Evolutionary conservation across 1,284 basidiomycete genomes (phyloP).

Genomic region (Ustilago loliicola): DNA sequence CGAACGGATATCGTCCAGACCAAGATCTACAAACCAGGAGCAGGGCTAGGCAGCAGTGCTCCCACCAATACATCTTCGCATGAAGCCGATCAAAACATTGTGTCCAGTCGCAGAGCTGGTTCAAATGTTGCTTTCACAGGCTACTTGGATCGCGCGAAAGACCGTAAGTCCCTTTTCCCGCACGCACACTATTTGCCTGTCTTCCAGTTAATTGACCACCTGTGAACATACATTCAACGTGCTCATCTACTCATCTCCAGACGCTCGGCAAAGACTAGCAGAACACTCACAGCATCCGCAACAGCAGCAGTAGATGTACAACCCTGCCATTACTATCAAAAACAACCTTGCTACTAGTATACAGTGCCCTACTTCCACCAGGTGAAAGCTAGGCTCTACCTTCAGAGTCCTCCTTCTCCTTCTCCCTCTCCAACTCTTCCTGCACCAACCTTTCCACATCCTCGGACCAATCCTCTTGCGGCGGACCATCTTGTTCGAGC

Average conservation of each 20-base stretch:
- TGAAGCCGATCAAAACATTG: background rate
- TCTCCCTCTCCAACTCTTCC: slow-evolving; percentile 34
- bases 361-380: background rate
- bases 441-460: slow-evolving; percentile 47
- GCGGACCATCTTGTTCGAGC: slow-evolving; percentile 26
- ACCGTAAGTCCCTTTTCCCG: slow-evolving; percentile 25
- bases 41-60: slow-evolving; percentile 39
- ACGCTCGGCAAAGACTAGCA: slow-evolving; percentile 28
- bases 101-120: background rate
- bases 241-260: slow-evolving; percentile 1
- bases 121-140: slow-evolving; percentile 24
- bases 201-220: background rate
- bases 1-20: slow-evolving; percentile 42
- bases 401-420: slow-evolving; percentile 3
- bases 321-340: background rate
- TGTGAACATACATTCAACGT: background rate
- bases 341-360: slow-evolving; percentile 3
- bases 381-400: background rate
- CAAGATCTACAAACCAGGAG: slow-evolving; percentile 48
- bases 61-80: slow-evolving; percentile 8
- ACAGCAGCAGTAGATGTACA: background rate
- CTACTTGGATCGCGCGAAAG: slow-evolving; percentile 30
- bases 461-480: slow-evolving; percentile 47
- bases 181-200: background rate
- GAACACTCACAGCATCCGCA: slow-evolving; percentile 16